Base-by-base conservation (phyloP, 495 filamentous ascomycete species). In the Penicillium subrubescens region DNA sequence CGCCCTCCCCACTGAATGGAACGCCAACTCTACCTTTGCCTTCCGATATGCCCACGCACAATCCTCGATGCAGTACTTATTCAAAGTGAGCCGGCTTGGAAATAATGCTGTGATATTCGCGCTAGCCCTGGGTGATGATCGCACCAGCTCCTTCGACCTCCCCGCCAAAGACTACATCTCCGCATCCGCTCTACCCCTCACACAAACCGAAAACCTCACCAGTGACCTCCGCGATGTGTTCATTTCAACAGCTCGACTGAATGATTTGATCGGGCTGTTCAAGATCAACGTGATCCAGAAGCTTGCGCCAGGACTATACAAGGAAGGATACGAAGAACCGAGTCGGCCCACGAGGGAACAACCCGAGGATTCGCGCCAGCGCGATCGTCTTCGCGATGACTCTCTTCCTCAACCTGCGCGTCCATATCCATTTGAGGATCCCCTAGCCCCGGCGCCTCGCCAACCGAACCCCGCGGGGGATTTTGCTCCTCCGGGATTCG, bases 41-140 rank as follows among this genome's bases (percentile, higher is more conserved):
- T 96, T 99, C 76, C 87, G 94, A 58, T 99, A 98, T 79, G 85
- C 88, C 2, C 96, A 97, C 70, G 77, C 86, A n/a, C 92, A 97
- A 73, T 96, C 93, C 0, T 87, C 93, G 15, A 91, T 95, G 82
- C 83, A 90, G 64, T 98, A 89, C 71, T 80, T 97, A 12, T 69
- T 98, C 57, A 93, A 92, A 72, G 76, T 94, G 66, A 90, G 88
- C 77, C 88, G 94, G 15, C 81, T 98, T 48, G 93, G 93, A 55
- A 83, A 83, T 68, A 97, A 96, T 73, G 90, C 89, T 23, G 89
- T 97, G 52, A 82, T 97, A 58, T 87, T 91, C 70, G 95, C 87
- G 14, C 77, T 97, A 35, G 92, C 84, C 8, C 71, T 92, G 29
- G 90, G 89, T 34, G 90, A 93, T 71, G 92, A 97, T 61, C 88